Evolutionary conservation across 768 basidiomycete species (phyloP).

Genomic region (Podaxis carcinomalis): DNA sequence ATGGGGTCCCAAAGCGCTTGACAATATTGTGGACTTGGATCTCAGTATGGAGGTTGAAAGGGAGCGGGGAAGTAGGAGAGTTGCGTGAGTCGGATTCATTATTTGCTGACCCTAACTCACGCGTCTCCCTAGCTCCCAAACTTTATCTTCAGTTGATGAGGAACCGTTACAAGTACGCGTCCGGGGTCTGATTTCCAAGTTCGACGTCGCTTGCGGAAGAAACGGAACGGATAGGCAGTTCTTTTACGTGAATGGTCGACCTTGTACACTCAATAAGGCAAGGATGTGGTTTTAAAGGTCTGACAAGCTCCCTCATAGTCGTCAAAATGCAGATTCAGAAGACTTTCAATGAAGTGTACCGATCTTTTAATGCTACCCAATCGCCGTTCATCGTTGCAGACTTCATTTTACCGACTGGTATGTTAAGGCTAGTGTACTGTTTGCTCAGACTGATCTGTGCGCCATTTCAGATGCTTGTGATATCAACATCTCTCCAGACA

Average conservation of each 20-base stretch:
- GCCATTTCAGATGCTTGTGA: slow-evolving; percentile 64
- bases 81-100: slow-evolving; percentile 15
- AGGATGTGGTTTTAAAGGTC: neutral
- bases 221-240: slow-evolving; percentile 84
- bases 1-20: slow-evolving; percentile 82
- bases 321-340: slow-evolving; percentile 64
- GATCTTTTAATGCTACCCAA: slow-evolving; percentile 69
- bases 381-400: slow-evolving; percentile 81
- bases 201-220: slow-evolving; percentile 69
- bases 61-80: slow-evolving; percentile 41
- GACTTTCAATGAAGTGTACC: slow-evolving; percentile 90
- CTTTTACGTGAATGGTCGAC: slow-evolving; percentile 89
- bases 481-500: slow-evolving; percentile 95
- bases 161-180: slow-evolving; percentile 46
- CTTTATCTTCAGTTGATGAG: slow-evolving; percentile 15
- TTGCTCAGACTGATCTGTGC: neutral
- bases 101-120: neutral
- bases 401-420: slow-evolving; percentile 77
- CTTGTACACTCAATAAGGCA: slow-evolving; percentile 77
- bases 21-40: slow-evolving; percentile 71
- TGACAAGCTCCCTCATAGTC: neutral
- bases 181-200: slow-evolving; percentile 81
- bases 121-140: neutral
- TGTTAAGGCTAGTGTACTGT: slow-evolving; percentile 16
- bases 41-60: slow-evolving; percentile 64